A percentile compares a stretch with the other conserved stretches of the same genome.
phyloP scores from a whole-genome alignment of 352 stramenopile genomes.

The Phytophthora colocasiae region DNA sequence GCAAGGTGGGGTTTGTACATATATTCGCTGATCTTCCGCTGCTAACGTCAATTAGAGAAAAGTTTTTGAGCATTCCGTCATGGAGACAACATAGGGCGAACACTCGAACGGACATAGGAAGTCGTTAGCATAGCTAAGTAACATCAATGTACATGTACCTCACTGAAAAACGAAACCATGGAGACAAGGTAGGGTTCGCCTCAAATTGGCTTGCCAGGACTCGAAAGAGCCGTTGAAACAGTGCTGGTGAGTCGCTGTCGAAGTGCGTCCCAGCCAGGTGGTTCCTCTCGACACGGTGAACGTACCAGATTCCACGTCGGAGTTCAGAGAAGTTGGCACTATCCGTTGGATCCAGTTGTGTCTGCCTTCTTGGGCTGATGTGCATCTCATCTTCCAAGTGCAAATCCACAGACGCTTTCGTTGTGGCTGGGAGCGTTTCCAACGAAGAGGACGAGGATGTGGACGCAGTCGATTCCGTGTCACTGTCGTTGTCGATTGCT shows the following conservation, averaged over 20 bases:
- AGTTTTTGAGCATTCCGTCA: too few species aligned
- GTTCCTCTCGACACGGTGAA: constrained; percentile 53
- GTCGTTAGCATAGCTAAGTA: too few species aligned
- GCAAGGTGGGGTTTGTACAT: constrained; percentile 42
- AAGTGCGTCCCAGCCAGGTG: constrained; percentile 75
- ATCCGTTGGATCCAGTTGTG: constrained; percentile 19
- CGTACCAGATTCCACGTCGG: constrained; percentile 54
- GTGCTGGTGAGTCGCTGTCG: constrained; percentile 53
- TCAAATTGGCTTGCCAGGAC: constrained; percentile 53
- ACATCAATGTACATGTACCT: too few species aligned
- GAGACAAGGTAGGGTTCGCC: not conserved
- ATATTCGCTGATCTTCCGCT: constrained; percentile 40
- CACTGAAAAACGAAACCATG: too few species aligned
- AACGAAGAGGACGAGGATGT: constrained; percentile 31
- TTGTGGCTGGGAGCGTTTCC: constrained; percentile 18
- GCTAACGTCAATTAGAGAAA: constrained; percentile 37
- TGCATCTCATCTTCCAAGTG: constrained; percentile 2
- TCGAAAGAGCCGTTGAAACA: constrained; percentile 70
- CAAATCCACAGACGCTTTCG: constrained; percentile 4
- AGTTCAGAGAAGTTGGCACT: constrained; percentile 20
- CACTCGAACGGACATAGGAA: too few species aligned
- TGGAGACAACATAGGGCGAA: too few species aligned
- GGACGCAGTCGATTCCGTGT: constrained; percentile 28
- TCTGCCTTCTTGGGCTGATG: not conserved
- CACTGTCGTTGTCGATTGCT: constrained; percentile 19